phyloP scores from a whole-genome alignment of 192 early-diverging fungal species.

The Coemansia javaensis region DNA sequence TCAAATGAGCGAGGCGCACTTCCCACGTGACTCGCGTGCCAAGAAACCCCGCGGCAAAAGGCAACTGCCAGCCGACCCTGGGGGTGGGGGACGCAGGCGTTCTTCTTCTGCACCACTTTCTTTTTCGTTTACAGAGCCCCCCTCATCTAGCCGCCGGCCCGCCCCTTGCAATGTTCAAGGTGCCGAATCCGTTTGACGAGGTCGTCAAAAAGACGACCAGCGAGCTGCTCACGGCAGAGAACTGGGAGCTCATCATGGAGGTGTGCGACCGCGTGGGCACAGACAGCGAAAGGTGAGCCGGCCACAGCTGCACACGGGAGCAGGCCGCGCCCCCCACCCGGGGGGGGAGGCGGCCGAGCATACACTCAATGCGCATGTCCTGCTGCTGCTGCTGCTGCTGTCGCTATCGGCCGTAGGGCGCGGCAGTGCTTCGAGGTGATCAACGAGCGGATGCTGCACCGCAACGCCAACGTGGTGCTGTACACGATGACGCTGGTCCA shows the following conservation, averaged over 20 bases:
- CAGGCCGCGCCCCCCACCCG: too few species aligned
- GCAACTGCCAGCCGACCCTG: too few species aligned
- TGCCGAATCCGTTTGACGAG: slow-evolving; percentile 45
- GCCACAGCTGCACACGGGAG: too few species aligned
- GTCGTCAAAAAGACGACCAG: slow-evolving; percentile 73
- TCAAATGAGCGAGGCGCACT: too few species aligned
- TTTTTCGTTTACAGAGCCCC: slow-evolving; percentile 1
- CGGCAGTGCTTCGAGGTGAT: slow-evolving; percentile 65
- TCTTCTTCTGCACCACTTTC: neutral
- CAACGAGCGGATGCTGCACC: slow-evolving; percentile 64
- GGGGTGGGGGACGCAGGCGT: too few species aligned
- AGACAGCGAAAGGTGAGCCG: slow-evolving; percentile 32
- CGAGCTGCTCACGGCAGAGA: slow-evolving; percentile 87
- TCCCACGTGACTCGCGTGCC: too few species aligned
- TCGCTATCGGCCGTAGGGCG: slow-evolving; percentile 43
- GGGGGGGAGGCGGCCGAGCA: neutral
- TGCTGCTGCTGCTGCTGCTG: neutral
- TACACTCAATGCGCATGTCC: too few species aligned
- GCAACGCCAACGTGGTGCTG: slow-evolving; percentile 79
- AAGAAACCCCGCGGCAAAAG: too few species aligned
- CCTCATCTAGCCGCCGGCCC: too few species aligned
- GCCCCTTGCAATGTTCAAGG: slow-evolving; percentile 50
- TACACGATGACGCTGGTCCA: slow-evolving; percentile 75
- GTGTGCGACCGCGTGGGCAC: slow-evolving; percentile 65
- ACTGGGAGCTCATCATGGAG: slow-evolving; percentile 80